A percentile compares a stretch with the other conserved stretches of the same genome.
Evolutionary conservation across 768 basidiomycete species (phyloP).

Genomic region (Tephrocybe sp.): DNA sequence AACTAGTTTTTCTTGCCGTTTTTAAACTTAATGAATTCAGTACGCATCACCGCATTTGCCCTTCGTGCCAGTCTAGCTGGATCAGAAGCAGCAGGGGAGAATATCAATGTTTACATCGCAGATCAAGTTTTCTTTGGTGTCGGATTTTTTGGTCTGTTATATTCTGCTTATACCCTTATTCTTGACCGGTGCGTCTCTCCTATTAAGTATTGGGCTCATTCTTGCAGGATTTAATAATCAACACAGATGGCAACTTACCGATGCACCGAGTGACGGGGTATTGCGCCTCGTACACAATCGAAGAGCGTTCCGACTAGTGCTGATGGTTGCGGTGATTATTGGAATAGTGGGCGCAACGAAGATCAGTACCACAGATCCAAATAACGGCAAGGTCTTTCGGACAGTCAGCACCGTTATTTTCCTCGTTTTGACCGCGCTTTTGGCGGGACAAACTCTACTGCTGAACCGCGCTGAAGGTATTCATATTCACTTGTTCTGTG

Average conservation of each 20-base stretch:
- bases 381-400: constrained; percentile 25
- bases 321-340: constrained; percentile 30
- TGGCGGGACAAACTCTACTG: constrained; percentile 28
- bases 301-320: constrained; percentile 27
- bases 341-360: constrained; percentile 31
- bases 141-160: constrained; percentile 45
- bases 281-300: constrained; percentile 29
- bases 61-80: constrained; percentile 38
- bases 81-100: constrained; percentile 28
- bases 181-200: constrained; percentile 35
- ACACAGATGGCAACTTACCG: constrained; percentile 21
- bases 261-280: constrained; percentile 11
- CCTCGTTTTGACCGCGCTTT: constrained; percentile 34
- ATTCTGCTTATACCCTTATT: constrained; percentile 40
- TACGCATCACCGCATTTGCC: constrained; percentile 39
- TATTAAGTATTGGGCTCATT: constrained; percentile 18
- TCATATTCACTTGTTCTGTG: not conserved
- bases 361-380: constrained; percentile 14
- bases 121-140: constrained; percentile 39
- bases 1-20: too few relatives aligned
- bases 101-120: constrained; percentile 32
- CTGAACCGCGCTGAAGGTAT: constrained; percentile 12
- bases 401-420: constrained; percentile 37
- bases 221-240: not conserved
- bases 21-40: constrained; percentile 25